phyloP scores from a whole-genome alignment of 2,329 filamentous ascomycete species.

The Fusarium austroafricanum region DNA sequence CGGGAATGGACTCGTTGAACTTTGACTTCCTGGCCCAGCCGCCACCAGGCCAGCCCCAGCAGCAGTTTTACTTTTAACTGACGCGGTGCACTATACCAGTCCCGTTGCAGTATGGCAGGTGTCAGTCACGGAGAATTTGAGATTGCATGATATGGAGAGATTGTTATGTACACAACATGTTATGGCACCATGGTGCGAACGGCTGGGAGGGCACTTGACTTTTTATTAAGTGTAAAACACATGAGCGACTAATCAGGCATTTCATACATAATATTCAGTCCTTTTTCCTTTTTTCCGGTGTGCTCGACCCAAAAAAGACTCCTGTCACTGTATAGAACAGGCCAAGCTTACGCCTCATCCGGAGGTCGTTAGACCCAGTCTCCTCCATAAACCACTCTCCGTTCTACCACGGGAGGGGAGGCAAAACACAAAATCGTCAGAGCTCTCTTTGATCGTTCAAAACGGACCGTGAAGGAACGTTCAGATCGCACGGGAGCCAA shows the following conservation, averaged over 20 bases:
- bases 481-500: constrained; percentile 53
- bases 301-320: neutral
- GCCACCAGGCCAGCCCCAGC: constrained; percentile 67
- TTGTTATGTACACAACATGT: neutral
- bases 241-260: constrained; percentile 16
- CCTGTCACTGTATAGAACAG: neutral
- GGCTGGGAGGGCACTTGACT: constrained; percentile 17
- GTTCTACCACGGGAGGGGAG: neutral
- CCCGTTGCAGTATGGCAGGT: neutral
- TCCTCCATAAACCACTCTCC: neutral
- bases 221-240: constrained; percentile 14
- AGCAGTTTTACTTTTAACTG: constrained; percentile 67
- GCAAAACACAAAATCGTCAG: constrained; percentile 48
- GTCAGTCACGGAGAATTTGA: neutral
- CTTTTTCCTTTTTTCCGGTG: constrained; percentile 15
- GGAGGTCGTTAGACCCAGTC: neutral
- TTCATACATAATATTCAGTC: constrained; percentile 34
- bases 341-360: constrained; percentile 5
- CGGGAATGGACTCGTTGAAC: constrained; percentile 66
- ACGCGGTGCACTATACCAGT: neutral
- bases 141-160: constrained; percentile 5
- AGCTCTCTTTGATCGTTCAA: constrained; percentile 69
- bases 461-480: constrained; percentile 40
- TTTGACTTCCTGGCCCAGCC: constrained; percentile 71
- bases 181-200: constrained; percentile 16